Evolutionary conservation across 768 basidiomycete genomes (phyloP), one percentile per base, ranked within the genome.

Genomic region (Coprinellus micaceus): DNA sequence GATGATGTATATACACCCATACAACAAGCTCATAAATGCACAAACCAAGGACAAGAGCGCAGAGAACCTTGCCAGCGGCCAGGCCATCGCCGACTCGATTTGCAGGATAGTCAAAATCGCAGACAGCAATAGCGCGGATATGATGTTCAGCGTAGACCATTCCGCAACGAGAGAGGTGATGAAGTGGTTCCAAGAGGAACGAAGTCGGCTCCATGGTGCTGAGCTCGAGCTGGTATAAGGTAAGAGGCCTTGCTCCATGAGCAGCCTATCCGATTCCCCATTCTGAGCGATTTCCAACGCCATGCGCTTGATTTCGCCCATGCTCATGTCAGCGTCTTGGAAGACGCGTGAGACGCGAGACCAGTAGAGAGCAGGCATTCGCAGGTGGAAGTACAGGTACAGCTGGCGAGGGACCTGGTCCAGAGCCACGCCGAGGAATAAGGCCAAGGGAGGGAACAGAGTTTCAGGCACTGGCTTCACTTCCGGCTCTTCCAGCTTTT

Each of bases 331-430:
- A 1, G 85, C 84, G 43, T 86, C 84, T 56, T 84, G 79, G 57
- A 86, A 85, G 33, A 88, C 74, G 28, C 81, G 74, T 4, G 80
- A 74, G 19, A 88, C 86, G 1, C 87, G 80, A 2, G 82, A 77
- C 66, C 84, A 88, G 63, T 88, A 88, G 29, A 88, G 64, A 10
- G 80, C 77, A 0, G 86, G 87, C 4, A 88, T 74, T 21, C 82
- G 75, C 19, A 88, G 69, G 10, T 86, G 78, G 12, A 69, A 21
- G 53, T 71, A 57, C 4, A 71, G 64, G 51, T 76, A 76, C 0
- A 71, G 48, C 44, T 71, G 61, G 19, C 69, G 64, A 1, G 71
- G 69, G 6, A 71, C 22, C 9, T 65, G 66, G 52, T 71, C 67
- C 17, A 37, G 17, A 17, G 17, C 9, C 36, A 37, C 9, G 36